These are phyloP conservation scores for Papiliotrema fonsecae DNA, from an alignment of 1,284 basidiomycete genomes.

Conservation along the genomic window DNA sequence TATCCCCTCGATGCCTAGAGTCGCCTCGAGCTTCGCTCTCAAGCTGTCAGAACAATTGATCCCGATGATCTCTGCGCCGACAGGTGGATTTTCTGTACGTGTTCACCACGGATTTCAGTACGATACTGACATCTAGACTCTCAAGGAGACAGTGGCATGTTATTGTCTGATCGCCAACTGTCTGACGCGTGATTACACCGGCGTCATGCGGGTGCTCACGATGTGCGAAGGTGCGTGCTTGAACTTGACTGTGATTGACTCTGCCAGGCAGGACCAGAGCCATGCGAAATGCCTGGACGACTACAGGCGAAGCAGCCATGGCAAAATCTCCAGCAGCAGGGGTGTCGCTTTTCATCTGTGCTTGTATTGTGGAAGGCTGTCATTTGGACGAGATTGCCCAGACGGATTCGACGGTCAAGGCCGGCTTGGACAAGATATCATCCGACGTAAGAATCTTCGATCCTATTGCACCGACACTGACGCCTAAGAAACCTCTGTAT, in stretches of 20 bases:
- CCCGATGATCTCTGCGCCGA: constrained; percentile 78
- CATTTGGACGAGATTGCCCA: constrained; percentile 71
- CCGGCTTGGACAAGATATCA: constrained; percentile 59
- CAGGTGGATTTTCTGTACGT: constrained; percentile 61
- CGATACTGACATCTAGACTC: constrained; percentile 52
- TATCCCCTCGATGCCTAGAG: constrained; percentile 81
- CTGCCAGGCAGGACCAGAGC: constrained; percentile 19
- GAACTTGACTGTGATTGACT: neutral
- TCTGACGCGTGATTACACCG: constrained; percentile 77
- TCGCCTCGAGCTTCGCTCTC: constrained; percentile 76
- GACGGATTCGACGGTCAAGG: constrained; percentile 41
- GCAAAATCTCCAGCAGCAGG: constrained; percentile 18
- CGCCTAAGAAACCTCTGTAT: constrained; percentile 53
- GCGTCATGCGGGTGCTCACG: constrained; percentile 69
- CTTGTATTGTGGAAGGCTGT: constrained; percentile 80
- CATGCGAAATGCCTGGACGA: constrained; percentile 15
- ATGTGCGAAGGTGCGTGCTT: constrained; percentile 66
- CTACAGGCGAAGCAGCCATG: neutral
- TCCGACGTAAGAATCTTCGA: constrained; percentile 51
- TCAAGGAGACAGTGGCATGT: constrained; percentile 87
- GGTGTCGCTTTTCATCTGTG: constrained; percentile 72
- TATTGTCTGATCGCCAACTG: constrained; percentile 78
- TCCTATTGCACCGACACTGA: neutral
- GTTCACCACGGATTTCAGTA: neutral
- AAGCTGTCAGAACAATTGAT: constrained; percentile 74